phyloP scores from a whole-genome alignment of 257 asterid genomes.

The Ocimum tenuiflorum region DNA sequence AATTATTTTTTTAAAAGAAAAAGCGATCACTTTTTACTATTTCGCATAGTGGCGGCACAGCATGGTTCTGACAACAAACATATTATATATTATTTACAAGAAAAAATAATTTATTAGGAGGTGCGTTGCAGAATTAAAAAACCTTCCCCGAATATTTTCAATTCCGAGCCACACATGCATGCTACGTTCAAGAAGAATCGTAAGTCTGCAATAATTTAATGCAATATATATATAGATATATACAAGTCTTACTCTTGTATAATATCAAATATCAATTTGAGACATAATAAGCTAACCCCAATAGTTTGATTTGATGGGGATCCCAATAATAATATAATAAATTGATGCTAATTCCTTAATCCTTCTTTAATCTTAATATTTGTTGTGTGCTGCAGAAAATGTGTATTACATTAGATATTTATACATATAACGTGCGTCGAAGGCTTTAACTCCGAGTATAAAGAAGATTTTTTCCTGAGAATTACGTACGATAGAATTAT shows the following conservation, averaged over 20 bases:
- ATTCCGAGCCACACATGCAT: slow-evolving; percentile 12
- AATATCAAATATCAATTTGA: too few species aligned
- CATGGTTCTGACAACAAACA: slow-evolving; percentile 17
- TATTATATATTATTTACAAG: not conserved
- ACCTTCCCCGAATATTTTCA: slow-evolving; percentile 2
- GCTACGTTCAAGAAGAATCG: not conserved
- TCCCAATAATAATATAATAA: slow-evolving; percentile 7
- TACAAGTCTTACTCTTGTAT: too few species aligned
- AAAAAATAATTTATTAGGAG: not conserved
- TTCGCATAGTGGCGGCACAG: not conserved
- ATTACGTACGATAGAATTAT: too few species aligned
- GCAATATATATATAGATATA: too few species aligned
- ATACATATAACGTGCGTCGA: too few species aligned
- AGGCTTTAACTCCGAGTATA: too few species aligned
- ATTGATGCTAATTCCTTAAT: not conserved
- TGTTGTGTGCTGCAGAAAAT: too few species aligned
- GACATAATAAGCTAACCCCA: too few species aligned
- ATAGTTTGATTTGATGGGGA: slow-evolving; percentile 12
- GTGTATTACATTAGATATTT: too few species aligned
- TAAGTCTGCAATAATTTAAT: not conserved
- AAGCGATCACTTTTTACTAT: not conserved
- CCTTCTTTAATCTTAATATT: too few species aligned
- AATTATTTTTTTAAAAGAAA: not conserved
- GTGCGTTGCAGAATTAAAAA: not conserved
- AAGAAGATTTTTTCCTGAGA: too few species aligned